phyloP scores from a whole-genome alignment of 371 early-diverging fungal species.

The Fennellomyces sp. region DNA sequence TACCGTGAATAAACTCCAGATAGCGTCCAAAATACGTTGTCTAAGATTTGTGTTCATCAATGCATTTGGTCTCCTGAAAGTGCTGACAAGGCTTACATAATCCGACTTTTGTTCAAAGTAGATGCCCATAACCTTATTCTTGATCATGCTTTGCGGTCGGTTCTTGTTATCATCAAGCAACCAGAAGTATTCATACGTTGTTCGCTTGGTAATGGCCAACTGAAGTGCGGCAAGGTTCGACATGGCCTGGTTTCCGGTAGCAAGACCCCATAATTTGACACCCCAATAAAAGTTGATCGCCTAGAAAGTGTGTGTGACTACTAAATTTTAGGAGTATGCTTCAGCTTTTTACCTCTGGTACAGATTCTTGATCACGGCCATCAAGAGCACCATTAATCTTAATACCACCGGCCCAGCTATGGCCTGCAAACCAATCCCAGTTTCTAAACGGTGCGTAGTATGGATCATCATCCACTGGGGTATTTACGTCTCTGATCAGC shows the following conservation, averaged over 20 bases:
- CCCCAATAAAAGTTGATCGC: slow-evolving; percentile 78
- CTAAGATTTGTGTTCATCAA: slow-evolving; percentile 18
- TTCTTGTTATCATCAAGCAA: slow-evolving; percentile 52
- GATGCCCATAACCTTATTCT: slow-evolving; percentile 75
- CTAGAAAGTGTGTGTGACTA: too few species aligned
- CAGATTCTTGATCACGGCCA: slow-evolving; percentile 78
- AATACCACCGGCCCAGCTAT: slow-evolving; percentile 82
- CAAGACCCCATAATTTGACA: slow-evolving; percentile 64
- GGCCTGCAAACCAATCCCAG: slow-evolving; percentile 80
- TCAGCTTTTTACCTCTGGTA: slow-evolving; percentile 57
- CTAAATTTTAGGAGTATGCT: too few species aligned
- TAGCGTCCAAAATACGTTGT: slow-evolving; percentile 68
- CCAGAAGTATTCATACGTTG: slow-evolving; percentile 71
- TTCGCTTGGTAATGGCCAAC: slow-evolving; percentile 58
- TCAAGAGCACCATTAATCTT: slow-evolving; percentile 64
- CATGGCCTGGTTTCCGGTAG: slow-evolving; percentile 41
- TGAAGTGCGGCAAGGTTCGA: slow-evolving; percentile 48
- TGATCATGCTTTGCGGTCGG: slow-evolving; percentile 49
- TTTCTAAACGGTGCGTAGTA: slow-evolving; percentile 69
- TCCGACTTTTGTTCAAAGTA: slow-evolving; percentile 75
- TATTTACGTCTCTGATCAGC: slow-evolving; percentile 73
- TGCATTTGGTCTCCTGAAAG: background rate
- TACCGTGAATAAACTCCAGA: slow-evolving; percentile 75
- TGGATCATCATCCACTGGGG: slow-evolving; percentile 52
- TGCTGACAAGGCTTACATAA: slow-evolving; percentile 48